These are phyloP conservation scores for Barbarea vulgaris DNA, from an alignment of 345 rosid genomes.

Conservation along the genomic window DNA sequence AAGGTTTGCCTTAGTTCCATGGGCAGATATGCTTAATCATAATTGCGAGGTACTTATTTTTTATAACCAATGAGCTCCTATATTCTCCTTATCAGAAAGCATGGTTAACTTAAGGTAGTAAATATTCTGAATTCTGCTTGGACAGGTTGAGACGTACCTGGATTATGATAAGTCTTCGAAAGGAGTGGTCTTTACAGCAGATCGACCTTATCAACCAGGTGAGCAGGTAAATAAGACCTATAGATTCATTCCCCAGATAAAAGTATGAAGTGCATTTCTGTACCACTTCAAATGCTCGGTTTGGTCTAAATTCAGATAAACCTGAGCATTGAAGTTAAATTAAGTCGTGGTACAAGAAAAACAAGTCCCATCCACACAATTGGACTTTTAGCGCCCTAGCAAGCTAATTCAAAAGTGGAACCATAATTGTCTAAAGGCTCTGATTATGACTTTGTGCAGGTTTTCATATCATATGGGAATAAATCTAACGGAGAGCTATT, in stretches of 20 bases:
- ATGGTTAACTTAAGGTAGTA: slow-evolving; percentile 17
- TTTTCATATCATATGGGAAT: slow-evolving; percentile 93
- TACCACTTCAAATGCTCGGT: slow-evolving; percentile 22
- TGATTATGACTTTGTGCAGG: slow-evolving; percentile 57
- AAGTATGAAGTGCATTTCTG: background rate
- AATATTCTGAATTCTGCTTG: slow-evolving; percentile 27
- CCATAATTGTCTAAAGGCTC: slow-evolving; percentile 19
- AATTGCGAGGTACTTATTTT: slow-evolving; percentile 71
- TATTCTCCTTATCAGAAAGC: slow-evolving; percentile 13
- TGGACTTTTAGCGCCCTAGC: background rate
- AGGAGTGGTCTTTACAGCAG: slow-evolving; percentile 84
- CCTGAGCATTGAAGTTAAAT: background rate
- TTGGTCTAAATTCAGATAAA: background rate
- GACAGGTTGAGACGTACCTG: slow-evolving; percentile 85
- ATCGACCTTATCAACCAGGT: slow-evolving; percentile 87
- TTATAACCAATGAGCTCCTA: background rate
- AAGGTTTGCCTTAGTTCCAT: slow-evolving; percentile 93
- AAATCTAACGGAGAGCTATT: slow-evolving; percentile 93
- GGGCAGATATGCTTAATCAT: slow-evolving; percentile 99
- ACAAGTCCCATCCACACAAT: background rate
- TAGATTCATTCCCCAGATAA: background rate
- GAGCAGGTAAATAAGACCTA: slow-evolving; percentile 77
- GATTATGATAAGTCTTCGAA: slow-evolving; percentile 89
- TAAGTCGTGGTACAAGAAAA: background rate
- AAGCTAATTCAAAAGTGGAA: slow-evolving; percentile 9